Conservation (phyloP, 371 early-diverging fungal genomes). For the Lichtheimia hyalospora region DNA sequence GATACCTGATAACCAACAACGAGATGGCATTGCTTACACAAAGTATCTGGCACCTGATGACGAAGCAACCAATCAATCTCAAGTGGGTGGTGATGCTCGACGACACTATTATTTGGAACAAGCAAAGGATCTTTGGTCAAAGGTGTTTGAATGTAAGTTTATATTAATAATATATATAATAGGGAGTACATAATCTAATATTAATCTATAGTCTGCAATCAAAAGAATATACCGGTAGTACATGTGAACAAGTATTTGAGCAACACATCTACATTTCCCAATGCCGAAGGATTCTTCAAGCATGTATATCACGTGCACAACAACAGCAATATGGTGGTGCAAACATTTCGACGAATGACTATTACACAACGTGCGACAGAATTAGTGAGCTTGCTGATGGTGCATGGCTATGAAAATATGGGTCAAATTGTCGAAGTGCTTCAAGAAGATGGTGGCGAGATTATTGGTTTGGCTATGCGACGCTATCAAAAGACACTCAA, state of each 20-base stretch:
- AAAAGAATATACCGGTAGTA: conserved; percentile 28
- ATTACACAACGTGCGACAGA: conserved; percentile 42
- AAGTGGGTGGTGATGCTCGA: not conserved
- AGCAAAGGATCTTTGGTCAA: conserved; percentile 17
- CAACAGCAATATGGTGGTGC: conserved; percentile 31
- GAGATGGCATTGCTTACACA: conserved; percentile 1
- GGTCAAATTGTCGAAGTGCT: conserved; percentile 43
- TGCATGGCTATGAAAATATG: conserved; percentile 30
- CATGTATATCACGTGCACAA: conserved; percentile 37
- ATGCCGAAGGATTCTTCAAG: conserved; percentile 49
- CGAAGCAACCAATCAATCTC: conserved; percentile 7
- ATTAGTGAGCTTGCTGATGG: conserved; percentile 32
- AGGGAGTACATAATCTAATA: not conserved
- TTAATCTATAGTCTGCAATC: conserved; percentile 16
- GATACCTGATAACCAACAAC: not conserved
- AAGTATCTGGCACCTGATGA: conserved; percentile 11
- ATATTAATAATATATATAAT: not conserved
- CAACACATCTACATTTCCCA: conserved; percentile 28
- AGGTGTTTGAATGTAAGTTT: conserved; percentile 10
- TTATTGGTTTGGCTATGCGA: conserved; percentile 48
- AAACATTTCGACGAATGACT: conserved; percentile 49
- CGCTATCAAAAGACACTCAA: conserved; percentile 61
- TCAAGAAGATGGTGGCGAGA: conserved; percentile 31
- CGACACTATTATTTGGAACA: conserved; percentile 14
- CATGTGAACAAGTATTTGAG: conserved; percentile 30